Base-by-base conservation (phyloP, 768 basidiomycete genomes). In the Boletus tomentosulus region DNA sequence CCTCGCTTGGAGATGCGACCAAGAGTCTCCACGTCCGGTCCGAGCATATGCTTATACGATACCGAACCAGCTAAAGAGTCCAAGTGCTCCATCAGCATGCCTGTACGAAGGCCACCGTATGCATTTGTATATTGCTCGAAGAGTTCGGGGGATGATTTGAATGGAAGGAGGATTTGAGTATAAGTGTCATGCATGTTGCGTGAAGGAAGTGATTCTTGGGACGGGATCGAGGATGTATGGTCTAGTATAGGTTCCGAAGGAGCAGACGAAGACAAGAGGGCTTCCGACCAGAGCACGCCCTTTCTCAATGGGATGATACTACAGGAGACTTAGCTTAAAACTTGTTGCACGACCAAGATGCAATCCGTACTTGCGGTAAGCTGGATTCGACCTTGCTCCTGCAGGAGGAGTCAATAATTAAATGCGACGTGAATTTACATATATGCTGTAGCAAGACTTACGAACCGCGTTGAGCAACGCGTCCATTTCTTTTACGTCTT, bases 1-100 rank as follows among this genome's bases (percentile, higher is more conserved):
- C 87, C 87, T 25, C 78, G 76, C 47, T 86, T 78, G 22, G 81
- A 72, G 3, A 87, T 73, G 48, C 73, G 72, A 38, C 81, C 81
- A 3, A 85, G 68, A 1, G 76, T 78, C 57, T 78, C 69, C n/a
- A 82, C 79, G 11, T 68, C 71, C 0, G 85, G 86, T 2, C 85
- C 86, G 5, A 89, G 77, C 78, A 89, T 76, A 69, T 92, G 89
- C 65, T 89, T 87, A 69, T 92, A 92, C 4, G 89, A 78, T 53
- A 92, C 89, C 4, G 86, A 87, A 30, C 89, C 90, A 6, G 90
- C 89, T n/a, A 92, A 73, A 3, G 87, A 88, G 65, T 93, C 90
- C 33, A 92, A 75, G 64, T 91, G 85, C 69, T 88, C 85, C 83
- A 89, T 84, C 27, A 89, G 71, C 72, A 82, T 83, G 41, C 87